Evolutionary conservation across 2,329 filamentous ascomycete genomes (phyloP), one percentile per base, ranked within the genome.

Genomic region (Ambrosiella xylebori): DNA sequence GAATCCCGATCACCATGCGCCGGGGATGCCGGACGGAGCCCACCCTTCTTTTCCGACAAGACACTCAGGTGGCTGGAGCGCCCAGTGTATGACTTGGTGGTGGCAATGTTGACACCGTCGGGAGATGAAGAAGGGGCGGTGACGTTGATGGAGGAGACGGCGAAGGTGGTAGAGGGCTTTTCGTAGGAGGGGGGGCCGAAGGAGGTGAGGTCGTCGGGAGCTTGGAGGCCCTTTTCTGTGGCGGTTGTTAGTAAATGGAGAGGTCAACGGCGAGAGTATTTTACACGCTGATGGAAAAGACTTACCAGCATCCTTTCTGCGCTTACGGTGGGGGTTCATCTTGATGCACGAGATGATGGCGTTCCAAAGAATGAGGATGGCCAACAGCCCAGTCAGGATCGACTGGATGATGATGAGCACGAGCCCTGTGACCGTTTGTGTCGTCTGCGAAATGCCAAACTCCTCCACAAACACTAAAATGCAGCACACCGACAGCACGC

Each of bases 381-480:
- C 90, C 59, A 98, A 76, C 27, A 88, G 70, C 61, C 79, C 89
- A 5, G 90, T 95, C 63, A 98, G 73, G 0, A 84, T 79, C 0
- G 87, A 87, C 71, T 98, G 93, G 4, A 97, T 78, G n/a, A 84
- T 88, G 63, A 97, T 93, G 60, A 98, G 77, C 13, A 89, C 87
- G n/a, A 97, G 81, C 58, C 93, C 93, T 13, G 88, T 91, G 54
- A 97, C 80, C 0, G 93, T 97, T 74, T 96, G 88, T 8, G 91
- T 96, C 8, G 90, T 95, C 70, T 96, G 84, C 5, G 82, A 78
- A 64, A 98, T 84, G 59, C 86, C 87, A 57, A 98, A 82, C 71
- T 97, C 85, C 67, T 97, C 86, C 36, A 97, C 91, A 65, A 97
- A 98, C 56, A 97, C 76, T 63, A 98, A 73, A 64, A 97, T 88